These are phyloP conservation scores for Glonium stellatum DNA, from an alignment of 495 filamentous ascomycete species.

Conservation along the genomic window DNA sequence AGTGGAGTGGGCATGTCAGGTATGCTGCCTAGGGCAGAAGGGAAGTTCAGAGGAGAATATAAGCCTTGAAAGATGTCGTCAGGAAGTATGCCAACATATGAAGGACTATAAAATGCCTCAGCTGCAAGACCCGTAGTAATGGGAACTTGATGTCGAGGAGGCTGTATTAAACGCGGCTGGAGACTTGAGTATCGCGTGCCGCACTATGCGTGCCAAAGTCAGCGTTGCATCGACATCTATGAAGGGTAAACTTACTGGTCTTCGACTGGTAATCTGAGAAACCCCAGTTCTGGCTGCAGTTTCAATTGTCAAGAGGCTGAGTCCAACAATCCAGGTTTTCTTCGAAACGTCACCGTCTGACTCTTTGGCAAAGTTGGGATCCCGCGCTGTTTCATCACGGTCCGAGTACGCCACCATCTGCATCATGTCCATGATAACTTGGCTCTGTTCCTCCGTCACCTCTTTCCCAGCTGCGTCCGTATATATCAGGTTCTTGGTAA, in stretches of 20 bases:
- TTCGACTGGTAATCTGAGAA: conserved; percentile 72
- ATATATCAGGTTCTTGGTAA: conserved; percentile 75
- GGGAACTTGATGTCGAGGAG: conserved; percentile 59
- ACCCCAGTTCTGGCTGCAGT: conserved; percentile 67
- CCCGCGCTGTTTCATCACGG: conserved; percentile 60
- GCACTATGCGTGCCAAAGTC: conserved; percentile 37
- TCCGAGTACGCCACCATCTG: conserved; percentile 84
- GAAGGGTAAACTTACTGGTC: conserved; percentile 43
- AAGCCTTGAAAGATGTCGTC: conserved; percentile 80
- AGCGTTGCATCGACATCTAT: not conserved
- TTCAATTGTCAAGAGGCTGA: conserved; percentile 81
- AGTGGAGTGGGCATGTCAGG: conserved; percentile 51
- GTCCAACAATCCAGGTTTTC: conserved; percentile 79
- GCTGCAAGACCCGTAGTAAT: conserved; percentile 44
- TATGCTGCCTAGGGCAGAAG: not conserved
- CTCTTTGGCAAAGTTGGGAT: conserved; percentile 54
- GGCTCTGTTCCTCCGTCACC: conserved; percentile 81
- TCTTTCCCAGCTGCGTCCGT: conserved; percentile 65
- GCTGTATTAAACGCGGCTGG: conserved; percentile 61
- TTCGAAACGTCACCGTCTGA: conserved; percentile 60
- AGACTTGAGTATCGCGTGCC: conserved; percentile 72
- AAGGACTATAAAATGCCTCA: conserved; percentile 37
- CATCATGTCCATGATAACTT: conserved; percentile 94
- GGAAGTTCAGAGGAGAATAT: conserved; percentile 48
- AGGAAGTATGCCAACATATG: conserved; percentile 55